Evolutionary conservation across 768 basidiomycete species (phyloP), one percentile per base, ranked within the genome.

Genomic region (Hysterangium stoloniferum): DNA sequence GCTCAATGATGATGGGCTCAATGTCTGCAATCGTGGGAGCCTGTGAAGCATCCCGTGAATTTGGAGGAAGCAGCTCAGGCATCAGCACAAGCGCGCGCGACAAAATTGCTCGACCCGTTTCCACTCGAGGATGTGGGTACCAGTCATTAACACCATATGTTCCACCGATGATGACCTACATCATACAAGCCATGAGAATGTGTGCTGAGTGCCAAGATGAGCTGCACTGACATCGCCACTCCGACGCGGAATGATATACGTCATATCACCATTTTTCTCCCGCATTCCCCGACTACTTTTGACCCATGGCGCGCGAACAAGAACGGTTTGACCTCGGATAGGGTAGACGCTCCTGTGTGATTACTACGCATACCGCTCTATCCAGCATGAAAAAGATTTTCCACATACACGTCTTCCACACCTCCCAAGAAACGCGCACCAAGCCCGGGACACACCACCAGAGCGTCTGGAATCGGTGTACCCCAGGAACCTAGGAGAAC

Each of bases 371-470:
- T 36, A 43, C 34, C 36, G 36, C 5, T 13, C 20, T 7, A 9
- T 17, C n/a, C 20, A 48, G 13, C 25, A 19, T 19, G 17, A 49
- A 42, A 41, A 17, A 22, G 25, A 5, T 5, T 13, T 20, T 53
- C 48, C 33, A 59, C 59, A 13, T 44, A 43, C 45, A 66, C 65
- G 54, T 78, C 76, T 53, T 75, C 74, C 19, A 79, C 70, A 5
- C 76, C 75, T 8, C 77, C 77, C 1, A 79, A 66, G 6, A 65
- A 64, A 1, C 74, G 66, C 13, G 78, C 74, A 3, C 78, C 78
- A 19, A 93, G 63, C 0, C 89, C 89, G 0, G 78, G 72, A 56
- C 86, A 90, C 8, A 84, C 76, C 4, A 92, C 62, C 1, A 91
- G 60, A 0, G 80, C 86, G 41, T 78, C 75, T 0, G 62, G 60